These are phyloP conservation scores for Eucalyptus decipiens DNA, from an alignment of 345 rosid genomes.

Conservation along the genomic window DNA sequence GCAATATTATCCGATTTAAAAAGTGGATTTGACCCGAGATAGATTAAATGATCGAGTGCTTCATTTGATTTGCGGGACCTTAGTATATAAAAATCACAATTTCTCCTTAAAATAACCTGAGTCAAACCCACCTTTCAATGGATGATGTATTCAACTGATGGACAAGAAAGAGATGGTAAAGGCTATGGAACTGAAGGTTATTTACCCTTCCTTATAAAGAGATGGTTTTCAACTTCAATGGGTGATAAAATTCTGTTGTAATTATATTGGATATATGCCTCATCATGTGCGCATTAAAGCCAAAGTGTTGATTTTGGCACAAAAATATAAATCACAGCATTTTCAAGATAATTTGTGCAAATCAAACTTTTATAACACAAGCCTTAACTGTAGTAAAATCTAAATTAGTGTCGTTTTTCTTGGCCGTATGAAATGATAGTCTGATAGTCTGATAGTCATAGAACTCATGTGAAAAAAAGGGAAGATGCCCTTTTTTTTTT, in stretches of 20 bases:
- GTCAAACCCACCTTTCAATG: background rate
- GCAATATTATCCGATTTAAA: background rate
- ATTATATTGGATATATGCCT: background rate
- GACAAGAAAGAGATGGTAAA: background rate
- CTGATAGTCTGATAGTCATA: background rate
- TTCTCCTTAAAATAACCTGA: background rate
- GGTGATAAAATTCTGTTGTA: background rate
- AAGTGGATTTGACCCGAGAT: background rate
- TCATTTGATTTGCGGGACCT: background rate
- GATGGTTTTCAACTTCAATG: background rate
- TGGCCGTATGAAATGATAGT: background rate
- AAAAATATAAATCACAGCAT: background rate
- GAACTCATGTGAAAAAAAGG: background rate
- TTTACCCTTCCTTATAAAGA: background rate
- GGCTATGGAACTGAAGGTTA: background rate
- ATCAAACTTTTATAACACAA: background rate
- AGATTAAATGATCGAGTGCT: background rate
- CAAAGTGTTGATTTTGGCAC: background rate
- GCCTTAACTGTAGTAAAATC: background rate
- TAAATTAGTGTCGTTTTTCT: background rate
- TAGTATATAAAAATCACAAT: background rate
- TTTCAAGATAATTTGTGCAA: background rate
- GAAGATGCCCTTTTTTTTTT: background rate
- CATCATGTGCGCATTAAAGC: background rate
- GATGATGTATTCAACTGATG: background rate